phyloP scores from a whole-genome alignment of 768 basidiomycete genomes.

The Suillus luteus region DNA sequence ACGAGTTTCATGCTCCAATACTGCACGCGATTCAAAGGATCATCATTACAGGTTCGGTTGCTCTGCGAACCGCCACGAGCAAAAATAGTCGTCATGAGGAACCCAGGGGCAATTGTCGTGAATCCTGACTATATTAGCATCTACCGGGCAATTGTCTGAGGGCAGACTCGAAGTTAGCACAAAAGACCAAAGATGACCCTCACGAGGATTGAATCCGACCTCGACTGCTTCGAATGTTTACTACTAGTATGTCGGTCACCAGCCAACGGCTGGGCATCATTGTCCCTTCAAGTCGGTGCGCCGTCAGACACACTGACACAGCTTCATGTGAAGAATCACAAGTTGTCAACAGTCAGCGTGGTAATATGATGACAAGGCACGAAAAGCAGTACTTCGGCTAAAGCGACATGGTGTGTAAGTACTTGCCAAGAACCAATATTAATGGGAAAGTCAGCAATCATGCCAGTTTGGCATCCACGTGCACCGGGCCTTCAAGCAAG shows the following conservation, averaged over 20 bases:
- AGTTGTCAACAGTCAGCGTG: neutral
- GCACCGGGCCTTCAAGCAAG: neutral
- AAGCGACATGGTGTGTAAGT: neutral
- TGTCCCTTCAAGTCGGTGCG: too few species aligned
- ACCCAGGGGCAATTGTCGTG: neutral
- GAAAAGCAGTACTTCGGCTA: neutral
- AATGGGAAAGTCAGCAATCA: neutral
- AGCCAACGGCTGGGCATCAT: neutral
- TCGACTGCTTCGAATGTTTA: neutral
- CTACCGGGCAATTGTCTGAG: neutral
- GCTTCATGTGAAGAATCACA: neutral
- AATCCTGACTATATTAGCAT: neutral
- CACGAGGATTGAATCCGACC: neutral
- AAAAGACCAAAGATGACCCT: neutral
- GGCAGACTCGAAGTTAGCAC: neutral
- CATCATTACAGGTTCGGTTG: neutral
- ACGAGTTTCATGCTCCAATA: constrained; percentile 2
- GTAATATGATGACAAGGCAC: neutral
- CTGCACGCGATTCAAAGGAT: neutral
- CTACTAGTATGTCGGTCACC: neutral
- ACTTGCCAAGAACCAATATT: too few species aligned
- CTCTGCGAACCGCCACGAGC: neutral
- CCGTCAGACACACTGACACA: neutral
- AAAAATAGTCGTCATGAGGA: neutral
- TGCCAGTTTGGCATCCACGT: neutral